A percentile compares a stretch with the other conserved stretches of the same genome.
phyloP scores from a whole-genome alignment of 2,329 filamentous ascomycete genomes.

The Coniochaeta ligniaria region DNA sequence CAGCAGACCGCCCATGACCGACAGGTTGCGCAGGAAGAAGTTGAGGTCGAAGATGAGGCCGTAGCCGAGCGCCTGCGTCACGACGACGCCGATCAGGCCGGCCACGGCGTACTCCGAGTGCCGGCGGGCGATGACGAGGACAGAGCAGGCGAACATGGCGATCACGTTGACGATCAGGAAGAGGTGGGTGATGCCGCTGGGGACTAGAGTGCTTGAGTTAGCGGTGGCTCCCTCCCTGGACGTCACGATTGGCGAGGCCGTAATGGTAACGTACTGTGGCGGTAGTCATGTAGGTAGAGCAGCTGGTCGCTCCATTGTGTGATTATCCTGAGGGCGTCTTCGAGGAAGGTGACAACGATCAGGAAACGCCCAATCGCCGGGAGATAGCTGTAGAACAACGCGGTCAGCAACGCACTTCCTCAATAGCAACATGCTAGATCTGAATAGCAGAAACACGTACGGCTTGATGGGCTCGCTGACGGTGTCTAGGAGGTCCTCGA shows the following conservation, averaged over 20 bases:
- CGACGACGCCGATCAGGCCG: constrained; percentile 83
- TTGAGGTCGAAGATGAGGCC: constrained; percentile 98
- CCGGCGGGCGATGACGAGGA: constrained; percentile 84
- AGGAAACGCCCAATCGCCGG: constrained; percentile 94
- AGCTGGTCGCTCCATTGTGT: constrained; percentile 98
- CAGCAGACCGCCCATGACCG: constrained; percentile 90
- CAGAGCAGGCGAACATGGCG: constrained; percentile 76
- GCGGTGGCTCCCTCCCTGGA: neutral
- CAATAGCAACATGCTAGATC: constrained; percentile 1
- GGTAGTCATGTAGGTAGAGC: constrained; percentile 84
- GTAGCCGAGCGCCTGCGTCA: constrained; percentile 92
- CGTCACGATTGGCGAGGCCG: neutral
- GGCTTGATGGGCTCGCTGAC: constrained; percentile 89
- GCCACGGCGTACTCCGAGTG: constrained; percentile 88
- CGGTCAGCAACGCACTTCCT: constrained; percentile 15
- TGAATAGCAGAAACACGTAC: constrained; percentile 46
- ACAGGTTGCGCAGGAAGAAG: constrained; percentile 98
- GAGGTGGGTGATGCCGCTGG: constrained; percentile 77
- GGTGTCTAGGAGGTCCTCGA: constrained; percentile 87
- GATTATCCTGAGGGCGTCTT: constrained; percentile 91
- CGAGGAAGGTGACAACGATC: constrained; percentile 96
- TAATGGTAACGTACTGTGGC: constrained; percentile 66
- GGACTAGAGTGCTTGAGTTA: constrained; percentile 50
- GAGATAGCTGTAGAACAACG: constrained; percentile 60
- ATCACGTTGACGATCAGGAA: constrained; percentile 90